Evolutionary conservation across 169 alveolate species (phyloP).

Genomic region (Amoebophrya sp.): DNA sequence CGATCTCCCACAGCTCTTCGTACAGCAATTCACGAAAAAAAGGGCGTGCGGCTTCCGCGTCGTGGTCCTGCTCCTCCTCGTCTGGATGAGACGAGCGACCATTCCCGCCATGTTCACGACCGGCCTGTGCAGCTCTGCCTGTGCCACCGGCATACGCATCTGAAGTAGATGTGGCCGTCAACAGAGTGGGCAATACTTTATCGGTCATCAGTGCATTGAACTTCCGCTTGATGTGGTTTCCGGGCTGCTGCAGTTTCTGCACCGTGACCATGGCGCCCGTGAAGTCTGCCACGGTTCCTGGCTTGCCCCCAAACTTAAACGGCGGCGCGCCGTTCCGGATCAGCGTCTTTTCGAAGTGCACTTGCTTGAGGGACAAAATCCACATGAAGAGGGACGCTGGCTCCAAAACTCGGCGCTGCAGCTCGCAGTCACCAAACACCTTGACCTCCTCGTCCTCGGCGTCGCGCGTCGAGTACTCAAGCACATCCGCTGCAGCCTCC

Average conservation of each 20-base stretch:
- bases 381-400: background rate
- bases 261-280: background rate
- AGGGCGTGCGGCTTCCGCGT: background rate
- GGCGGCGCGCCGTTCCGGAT: background rate
- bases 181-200: background rate
- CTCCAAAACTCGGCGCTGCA: background rate
- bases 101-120: background rate
- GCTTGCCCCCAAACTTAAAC: background rate
- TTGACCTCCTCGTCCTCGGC: too few relatives aligned
- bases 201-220: background rate
- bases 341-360: background rate
- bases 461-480: background rate
- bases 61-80: background rate
- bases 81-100: background rate
- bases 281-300: background rate
- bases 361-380: background rate
- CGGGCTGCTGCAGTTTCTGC: background rate
- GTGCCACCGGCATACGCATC: background rate
- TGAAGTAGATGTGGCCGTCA: background rate
- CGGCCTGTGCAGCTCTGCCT: background rate
- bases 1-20: background rate
- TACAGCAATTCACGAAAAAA: background rate
- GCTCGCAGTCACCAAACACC: background rate
- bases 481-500: background rate
- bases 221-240: background rate